Base-by-base conservation (phyloP, 305 asterid species). In the Fraxinus albicans region DNA sequence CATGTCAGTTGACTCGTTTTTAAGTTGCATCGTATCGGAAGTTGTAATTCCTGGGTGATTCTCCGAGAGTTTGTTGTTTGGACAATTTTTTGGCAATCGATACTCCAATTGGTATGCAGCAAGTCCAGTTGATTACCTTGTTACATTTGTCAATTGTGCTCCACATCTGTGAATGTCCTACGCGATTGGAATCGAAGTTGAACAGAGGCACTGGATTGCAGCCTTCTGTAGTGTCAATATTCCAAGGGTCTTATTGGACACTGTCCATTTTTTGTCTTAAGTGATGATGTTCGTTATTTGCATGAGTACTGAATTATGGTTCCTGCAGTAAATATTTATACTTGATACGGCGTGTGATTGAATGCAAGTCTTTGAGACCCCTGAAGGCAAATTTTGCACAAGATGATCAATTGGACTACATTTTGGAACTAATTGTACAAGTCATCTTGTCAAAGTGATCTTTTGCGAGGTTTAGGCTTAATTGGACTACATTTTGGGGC, bases 41-140 rank as follows among this genome's bases (percentile, higher is more conserved):
- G 89, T 79, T 79, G 79, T 80, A 36, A 6, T 73, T 80, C 78
- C 77, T 78, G 79, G 81, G 67, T 70, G 85, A 73, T 78, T 75
- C 29, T 42, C 19, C 6, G 2, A 65, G 73, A 65, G 17, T 63
- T 63, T 65, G 19, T 15, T 47, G n/a, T 65, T 74, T 78, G 80
- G 79, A 67, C 70, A 81, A 65, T 63, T 75, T 19, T 73, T 38
- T 35, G 53, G 81, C 65, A 74, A 63, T 58, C 70, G 75, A 82
- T 58, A 33, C 53, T 79, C 73, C 77, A 50, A 73, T 21, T 78
- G 70, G 55, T 70, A 1, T 47, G 67, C n/a, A 25, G 69, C 33
- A 27, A 76, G 70, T 77, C 23, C 10, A n/a, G 80, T 77, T 4
- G 70, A 44, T 77, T 44, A 17, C 27, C 31, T 69, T 69, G 44